Percentiles rank a stretch among this genome's conserved stretches.
phyloP scores from a whole-genome alignment of 1,284 basidiomycete species.

The Leccinum cinnamomeum region DNA sequence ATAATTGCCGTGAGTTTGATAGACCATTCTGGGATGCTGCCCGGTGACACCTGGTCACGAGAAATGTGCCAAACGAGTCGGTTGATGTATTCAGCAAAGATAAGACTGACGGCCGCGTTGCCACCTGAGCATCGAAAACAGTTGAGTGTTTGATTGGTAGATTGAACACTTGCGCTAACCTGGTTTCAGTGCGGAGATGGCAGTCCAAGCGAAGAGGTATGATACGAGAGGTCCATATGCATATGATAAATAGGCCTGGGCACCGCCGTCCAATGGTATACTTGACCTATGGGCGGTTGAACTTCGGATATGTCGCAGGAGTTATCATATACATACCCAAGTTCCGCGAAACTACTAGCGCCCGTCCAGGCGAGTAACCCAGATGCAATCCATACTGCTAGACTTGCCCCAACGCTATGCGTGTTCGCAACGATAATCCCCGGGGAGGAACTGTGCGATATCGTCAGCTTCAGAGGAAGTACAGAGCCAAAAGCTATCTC shows the following conservation, averaged over 20 bases:
- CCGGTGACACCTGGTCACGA: constrained; percentile 62
- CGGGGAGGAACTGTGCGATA: constrained; percentile 69
- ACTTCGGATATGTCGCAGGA: not conserved
- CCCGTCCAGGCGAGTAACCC: constrained; percentile 92
- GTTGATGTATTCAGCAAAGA: constrained; percentile 87
- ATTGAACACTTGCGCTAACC: constrained; percentile 40
- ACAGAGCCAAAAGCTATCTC: constrained; percentile 22
- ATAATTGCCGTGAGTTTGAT: constrained; percentile 84
- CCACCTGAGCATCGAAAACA: constrained; percentile 43
- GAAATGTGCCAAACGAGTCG: constrained; percentile 70
- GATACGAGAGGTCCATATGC: constrained; percentile 86
- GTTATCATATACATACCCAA: constrained; percentile 58
- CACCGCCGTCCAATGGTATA: constrained; percentile 86
- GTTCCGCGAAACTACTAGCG: constrained; percentile 86
- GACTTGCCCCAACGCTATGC: constrained; percentile 81
- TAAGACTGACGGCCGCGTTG: constrained; percentile 70
- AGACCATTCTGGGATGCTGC: constrained; percentile 88
- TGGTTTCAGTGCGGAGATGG: constrained; percentile 86
- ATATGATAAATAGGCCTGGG: constrained; percentile 90
- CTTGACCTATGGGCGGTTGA: constrained; percentile 26
- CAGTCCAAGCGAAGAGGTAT: constrained; percentile 88
- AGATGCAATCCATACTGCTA: constrained; percentile 76
- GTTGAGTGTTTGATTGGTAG: not conserved
- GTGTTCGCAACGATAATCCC: constrained; percentile 89
- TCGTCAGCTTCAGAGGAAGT: constrained; percentile 2